Conservation (phyloP, 2,329 filamentous ascomycete species). For the Didymosphaeria variabile region DNA sequence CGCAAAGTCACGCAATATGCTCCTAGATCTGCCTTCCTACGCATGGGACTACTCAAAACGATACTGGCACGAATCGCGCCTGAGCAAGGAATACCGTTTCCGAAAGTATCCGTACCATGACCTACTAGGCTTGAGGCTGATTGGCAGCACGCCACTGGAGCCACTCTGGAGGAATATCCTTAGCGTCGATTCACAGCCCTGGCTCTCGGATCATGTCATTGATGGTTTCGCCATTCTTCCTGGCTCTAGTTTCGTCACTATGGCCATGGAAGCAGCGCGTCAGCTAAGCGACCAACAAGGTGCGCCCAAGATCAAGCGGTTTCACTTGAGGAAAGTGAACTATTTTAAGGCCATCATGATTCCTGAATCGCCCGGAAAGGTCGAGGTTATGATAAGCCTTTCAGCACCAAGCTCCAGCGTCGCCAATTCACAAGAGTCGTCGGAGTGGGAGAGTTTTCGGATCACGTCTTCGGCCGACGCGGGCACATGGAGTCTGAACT, state of each 20-base stretch:
- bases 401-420: not conserved
- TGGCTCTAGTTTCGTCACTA: constrained; percentile 54
- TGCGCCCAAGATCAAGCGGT: not conserved
- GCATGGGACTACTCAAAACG: constrained; percentile 21
- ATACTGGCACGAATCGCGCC: constrained; percentile 31
- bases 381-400: not conserved
- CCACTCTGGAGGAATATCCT: constrained; percentile 34
- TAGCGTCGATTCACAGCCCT: constrained; percentile 49
- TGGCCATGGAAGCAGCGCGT: constrained; percentile 48
- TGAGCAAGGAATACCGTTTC: constrained; percentile 14
- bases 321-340: not conserved
- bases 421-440: not conserved
- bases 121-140: constrained; percentile 19
- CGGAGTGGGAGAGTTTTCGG: not conserved
- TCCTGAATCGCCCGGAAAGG: not conserved
- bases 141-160: constrained; percentile 14
- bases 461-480: not conserved
- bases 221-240: constrained; percentile 54
- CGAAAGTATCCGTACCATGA: constrained; percentile 18
- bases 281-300: constrained; percentile 15
- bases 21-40: constrained; percentile 24
- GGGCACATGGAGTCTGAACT: not conserved
- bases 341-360: not conserved
- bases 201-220: constrained; percentile 58
- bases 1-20: not conserved